phyloP scores from a whole-genome alignment of 345 rosid species.

The Acer campestre region DNA sequence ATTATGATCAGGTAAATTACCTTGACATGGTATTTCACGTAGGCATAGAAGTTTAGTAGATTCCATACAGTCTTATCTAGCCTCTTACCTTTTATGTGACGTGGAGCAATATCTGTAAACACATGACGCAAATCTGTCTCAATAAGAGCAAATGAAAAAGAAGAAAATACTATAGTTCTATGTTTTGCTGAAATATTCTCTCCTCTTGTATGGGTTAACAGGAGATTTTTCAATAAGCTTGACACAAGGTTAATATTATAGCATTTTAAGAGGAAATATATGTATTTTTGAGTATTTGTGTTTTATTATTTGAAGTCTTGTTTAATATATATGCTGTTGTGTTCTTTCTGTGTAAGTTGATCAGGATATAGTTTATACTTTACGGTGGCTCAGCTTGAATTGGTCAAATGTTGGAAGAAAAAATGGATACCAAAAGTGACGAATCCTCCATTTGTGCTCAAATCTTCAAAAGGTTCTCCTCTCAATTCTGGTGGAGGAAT shows the following conservation, averaged over 20 bases:
- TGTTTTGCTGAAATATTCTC: neutral
- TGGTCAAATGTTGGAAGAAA: constrained; percentile 10
- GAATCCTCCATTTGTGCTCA: constrained; percentile 85
- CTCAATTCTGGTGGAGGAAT: constrained; percentile 85
- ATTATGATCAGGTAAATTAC: constrained; percentile 31
- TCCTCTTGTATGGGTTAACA: neutral
- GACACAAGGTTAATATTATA: neutral
- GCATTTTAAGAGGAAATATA: neutral
- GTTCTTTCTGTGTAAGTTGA: constrained; percentile 1
- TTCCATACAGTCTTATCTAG: constrained; percentile 84
- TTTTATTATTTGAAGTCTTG: neutral
- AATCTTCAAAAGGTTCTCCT: constrained; percentile 77
- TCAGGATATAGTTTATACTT: neutral
- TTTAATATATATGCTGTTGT: neutral
- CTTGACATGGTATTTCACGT: constrained; percentile 81
- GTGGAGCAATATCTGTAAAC: constrained; percentile 60
- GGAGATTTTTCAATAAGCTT: neutral
- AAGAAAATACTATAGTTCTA: neutral
- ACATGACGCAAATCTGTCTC: constrained; percentile 6
- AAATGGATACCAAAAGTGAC: constrained; percentile 68
- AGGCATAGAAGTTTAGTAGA: constrained; percentile 76
- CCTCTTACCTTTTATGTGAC: constrained; percentile 63
- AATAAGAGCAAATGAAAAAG: constrained; percentile 10
- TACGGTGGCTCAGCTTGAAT: neutral
- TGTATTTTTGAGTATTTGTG: neutral